A percentile compares a stretch with the other conserved stretches of the same genome.
Evolutionary conservation across 495 filamentous ascomycete genomes (phyloP).

Genomic region (Parachaetomium inaequale): DNA sequence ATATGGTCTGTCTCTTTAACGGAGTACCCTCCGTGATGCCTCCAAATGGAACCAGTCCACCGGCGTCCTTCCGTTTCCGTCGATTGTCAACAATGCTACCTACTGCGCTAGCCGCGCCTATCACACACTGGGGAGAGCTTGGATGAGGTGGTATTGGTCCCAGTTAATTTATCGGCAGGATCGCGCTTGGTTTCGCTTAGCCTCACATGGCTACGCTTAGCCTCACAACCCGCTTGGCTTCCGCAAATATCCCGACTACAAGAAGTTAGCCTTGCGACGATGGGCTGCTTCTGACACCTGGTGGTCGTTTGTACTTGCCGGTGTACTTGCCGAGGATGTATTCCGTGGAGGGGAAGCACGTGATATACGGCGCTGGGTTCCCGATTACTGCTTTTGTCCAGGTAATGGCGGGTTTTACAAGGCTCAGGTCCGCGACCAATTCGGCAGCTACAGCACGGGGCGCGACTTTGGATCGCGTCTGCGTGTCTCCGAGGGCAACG

Average conservation of each 20-base stretch:
- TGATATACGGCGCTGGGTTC: not conserved
- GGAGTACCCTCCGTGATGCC: not conserved
- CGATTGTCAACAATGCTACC: not conserved
- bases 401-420: not conserved
- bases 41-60: not conserved
- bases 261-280: not conserved
- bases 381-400: slow-evolving; percentile 1
- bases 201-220: too few relatives aligned
- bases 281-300: not conserved
- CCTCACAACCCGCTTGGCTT: too few relatives aligned
- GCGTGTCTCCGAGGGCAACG: too few relatives aligned
- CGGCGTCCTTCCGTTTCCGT: not conserved
- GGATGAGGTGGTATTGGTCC: not conserved
- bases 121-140: not conserved
- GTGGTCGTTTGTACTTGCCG: not conserved
- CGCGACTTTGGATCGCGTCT: too few relatives aligned
- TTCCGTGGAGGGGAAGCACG: not conserved
- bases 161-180: slow-evolving; percentile 1
- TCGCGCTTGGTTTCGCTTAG: too few relatives aligned
- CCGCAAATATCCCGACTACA: not conserved
- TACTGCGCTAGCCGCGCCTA: slow-evolving; percentile 11
- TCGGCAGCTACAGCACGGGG: too few relatives aligned
- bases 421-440: slow-evolving; percentile 5
- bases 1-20: slow-evolving; percentile 4
- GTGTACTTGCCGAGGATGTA: too few relatives aligned